phyloP scores from a whole-genome alignment of 371 early-diverging fungal species.

The Fennellomyces sp. region DNA sequence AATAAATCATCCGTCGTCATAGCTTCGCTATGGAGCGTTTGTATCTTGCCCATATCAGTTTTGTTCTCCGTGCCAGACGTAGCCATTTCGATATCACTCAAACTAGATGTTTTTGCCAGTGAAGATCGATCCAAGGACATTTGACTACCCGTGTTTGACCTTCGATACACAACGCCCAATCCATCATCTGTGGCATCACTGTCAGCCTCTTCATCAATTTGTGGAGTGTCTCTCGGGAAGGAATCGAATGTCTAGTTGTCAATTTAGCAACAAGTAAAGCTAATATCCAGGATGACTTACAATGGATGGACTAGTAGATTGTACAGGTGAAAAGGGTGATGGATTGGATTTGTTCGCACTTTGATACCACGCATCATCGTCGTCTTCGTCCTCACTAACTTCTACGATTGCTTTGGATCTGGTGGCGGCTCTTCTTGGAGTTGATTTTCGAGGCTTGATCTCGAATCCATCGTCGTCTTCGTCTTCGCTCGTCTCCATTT shows the following conservation, averaged over 20 bases:
- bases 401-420: too few relatives aligned
- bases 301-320: neutral
- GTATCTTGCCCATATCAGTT: neutral
- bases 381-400: too few relatives aligned
- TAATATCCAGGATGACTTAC: too few relatives aligned
- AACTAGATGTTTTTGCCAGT: neutral
- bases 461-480: neutral
- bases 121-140: neutral
- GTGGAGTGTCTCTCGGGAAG: neutral
- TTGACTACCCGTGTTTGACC: neutral
- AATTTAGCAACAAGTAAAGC: too few relatives aligned
- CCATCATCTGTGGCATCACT: constrained; percentile 3
- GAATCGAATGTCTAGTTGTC: too few relatives aligned
- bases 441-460: too few relatives aligned
- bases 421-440: too few relatives aligned
- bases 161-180: neutral
- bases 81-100: neutral
- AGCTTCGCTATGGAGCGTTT: neutral
- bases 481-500: neutral
- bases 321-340: neutral
- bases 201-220: neutral
- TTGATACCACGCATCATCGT: too few relatives aligned
- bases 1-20: constrained; percentile 10
- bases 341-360: too few relatives aligned
- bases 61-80: neutral